These are phyloP conservation scores for Megacollybia marginata DNA, from an alignment of 768 basidiomycete species.

Conservation along the genomic window DNA sequence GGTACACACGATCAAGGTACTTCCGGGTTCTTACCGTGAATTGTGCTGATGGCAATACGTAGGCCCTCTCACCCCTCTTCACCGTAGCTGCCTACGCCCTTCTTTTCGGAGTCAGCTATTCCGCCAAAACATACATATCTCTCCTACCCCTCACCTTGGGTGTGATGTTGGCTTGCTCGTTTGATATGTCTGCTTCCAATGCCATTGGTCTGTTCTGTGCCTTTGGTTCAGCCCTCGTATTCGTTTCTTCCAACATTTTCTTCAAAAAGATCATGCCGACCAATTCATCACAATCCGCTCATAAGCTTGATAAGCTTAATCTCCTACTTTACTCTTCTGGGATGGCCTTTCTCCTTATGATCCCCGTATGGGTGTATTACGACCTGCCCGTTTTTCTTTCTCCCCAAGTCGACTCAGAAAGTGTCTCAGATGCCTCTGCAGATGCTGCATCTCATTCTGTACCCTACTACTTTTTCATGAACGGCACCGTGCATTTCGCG, in stretches of 20 bases:
- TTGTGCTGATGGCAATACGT: neutral
- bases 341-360: conserved; percentile 93
- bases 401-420: conserved; percentile 27
- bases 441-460: conserved; percentile 56
- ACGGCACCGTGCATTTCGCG: conserved; percentile 92
- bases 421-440: conserved; percentile 37
- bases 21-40: too few species aligned
- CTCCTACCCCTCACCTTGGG: conserved; percentile 92
- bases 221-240: conserved; percentile 93
- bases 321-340: conserved; percentile 89
- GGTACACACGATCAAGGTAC: conserved; percentile 97
- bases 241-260: conserved; percentile 97
- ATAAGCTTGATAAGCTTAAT: conserved; percentile 96
- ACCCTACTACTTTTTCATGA: conserved; percentile 79
- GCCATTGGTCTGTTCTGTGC: conserved; percentile 85
- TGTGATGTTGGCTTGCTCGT: conserved; percentile 96
- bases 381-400: conserved; percentile 70
- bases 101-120: conserved; percentile 91
- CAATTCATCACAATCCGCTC: conserved; percentile 34
- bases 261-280: conserved; percentile 98
- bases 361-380: conserved; percentile 89
- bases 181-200: conserved; percentile 86
- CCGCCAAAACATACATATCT: conserved; percentile 83
- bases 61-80: conserved; percentile 96
- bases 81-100: conserved; percentile 94